Evolutionary conservation across 2,329 filamentous ascomycete genomes (phyloP).

Genomic region (Ascochyta koolunga): DNA sequence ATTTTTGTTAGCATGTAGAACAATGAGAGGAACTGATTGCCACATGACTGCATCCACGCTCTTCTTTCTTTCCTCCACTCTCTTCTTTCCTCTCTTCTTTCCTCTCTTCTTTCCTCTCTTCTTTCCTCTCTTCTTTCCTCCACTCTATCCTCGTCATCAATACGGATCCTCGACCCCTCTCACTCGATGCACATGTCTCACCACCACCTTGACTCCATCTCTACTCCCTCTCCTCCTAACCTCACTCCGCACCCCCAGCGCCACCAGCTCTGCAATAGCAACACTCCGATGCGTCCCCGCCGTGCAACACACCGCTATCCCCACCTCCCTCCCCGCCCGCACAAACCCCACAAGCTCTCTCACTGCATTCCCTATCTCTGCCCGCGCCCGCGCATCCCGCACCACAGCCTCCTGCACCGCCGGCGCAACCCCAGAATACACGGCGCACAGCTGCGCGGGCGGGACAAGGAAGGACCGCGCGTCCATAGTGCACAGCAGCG

Average conservation of each 20-base stretch:
- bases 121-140: too few species aligned
- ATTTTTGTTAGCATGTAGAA: conserved; percentile 27
- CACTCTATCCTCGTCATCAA: conserved; percentile 7
- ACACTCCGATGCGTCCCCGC: conserved; percentile 43
- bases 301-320: conserved; percentile 32
- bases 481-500: conserved; percentile 35
- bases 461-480: conserved; percentile 23
- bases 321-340: conserved; percentile 9
- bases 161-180: conserved; percentile 29
- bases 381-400: conserved; percentile 20
- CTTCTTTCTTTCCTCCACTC: neutral
- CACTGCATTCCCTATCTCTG: conserved; percentile 20
- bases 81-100: neutral
- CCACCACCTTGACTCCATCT: conserved; percentile 29
- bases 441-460: conserved; percentile 15
- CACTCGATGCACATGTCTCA: conserved; percentile 38
- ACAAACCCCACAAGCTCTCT: conserved; percentile 17
- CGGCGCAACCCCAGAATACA: conserved; percentile 31
- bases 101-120: neutral
- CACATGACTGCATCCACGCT: neutral
- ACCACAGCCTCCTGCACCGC: conserved; percentile 33
- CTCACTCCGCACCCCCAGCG: conserved; percentile 24
- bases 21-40: conserved; percentile 15
- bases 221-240: conserved; percentile 9
- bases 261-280: conserved; percentile 37